phyloP scores from a whole-genome alignment of 805 yeast genomes.

The Metschnikowia baotianmanensis region DNA sequence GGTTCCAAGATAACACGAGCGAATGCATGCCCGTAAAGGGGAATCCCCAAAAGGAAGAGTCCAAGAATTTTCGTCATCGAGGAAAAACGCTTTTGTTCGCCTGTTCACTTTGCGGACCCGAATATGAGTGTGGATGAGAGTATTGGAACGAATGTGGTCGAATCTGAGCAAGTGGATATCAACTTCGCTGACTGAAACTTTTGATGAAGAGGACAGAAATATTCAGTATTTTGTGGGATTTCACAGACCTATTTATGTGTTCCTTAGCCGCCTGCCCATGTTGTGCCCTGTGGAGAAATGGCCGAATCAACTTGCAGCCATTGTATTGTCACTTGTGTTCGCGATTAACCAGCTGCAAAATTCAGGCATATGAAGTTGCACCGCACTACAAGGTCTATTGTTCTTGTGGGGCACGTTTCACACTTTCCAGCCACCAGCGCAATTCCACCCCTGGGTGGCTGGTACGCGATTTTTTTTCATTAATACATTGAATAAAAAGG shows the following conservation, averaged over 20 bases:
- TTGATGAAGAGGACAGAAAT: too few relatives aligned
- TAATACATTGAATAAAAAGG: too few relatives aligned
- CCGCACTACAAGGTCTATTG: neutral
- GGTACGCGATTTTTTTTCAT: neutral
- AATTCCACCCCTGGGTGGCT: neutral
- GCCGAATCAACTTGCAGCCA: neutral
- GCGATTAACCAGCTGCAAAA: constrained; percentile 5
- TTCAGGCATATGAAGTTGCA: constrained; percentile 1
- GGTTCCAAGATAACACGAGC: neutral
- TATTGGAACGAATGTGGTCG: too few relatives aligned
- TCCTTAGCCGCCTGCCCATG: neutral
- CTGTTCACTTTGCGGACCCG: too few relatives aligned
- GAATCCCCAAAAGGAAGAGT: too few relatives aligned
- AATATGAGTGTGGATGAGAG: too few relatives aligned
- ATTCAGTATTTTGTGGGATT: neutral
- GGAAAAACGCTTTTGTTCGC: too few relatives aligned
- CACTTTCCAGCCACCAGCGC: too few relatives aligned
- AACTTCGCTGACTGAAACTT: too few relatives aligned
- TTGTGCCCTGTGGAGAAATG: neutral
- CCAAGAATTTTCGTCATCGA: too few relatives aligned
- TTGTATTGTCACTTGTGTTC: neutral
- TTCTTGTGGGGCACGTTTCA: neutral
- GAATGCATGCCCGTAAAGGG: neutral
- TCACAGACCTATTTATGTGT: neutral
- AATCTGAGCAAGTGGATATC: too few relatives aligned